A percentile compares a stretch with the other conserved stretches of the same genome.
phyloP scores from a whole-genome alignment of 768 basidiomycete genomes.

The Agaricus sinodeliciosus region DNA sequence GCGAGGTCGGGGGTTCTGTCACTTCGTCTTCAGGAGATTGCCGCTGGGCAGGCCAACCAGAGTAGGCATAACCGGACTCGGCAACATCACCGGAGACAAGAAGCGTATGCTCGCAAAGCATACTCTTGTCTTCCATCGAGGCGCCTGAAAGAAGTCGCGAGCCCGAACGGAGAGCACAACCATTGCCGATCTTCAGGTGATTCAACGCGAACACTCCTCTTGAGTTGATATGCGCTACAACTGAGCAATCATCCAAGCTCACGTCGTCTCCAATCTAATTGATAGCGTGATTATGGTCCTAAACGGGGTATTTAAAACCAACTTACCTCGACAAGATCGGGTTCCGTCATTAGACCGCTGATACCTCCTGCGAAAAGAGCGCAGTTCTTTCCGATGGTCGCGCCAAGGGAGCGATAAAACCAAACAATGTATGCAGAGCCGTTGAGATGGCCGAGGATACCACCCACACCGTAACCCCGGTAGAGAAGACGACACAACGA shows the following conservation, averaged over 20 bases:
- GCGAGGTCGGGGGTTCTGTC: not conserved
- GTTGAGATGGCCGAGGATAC: constrained; percentile 31
- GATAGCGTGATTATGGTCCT: not conserved
- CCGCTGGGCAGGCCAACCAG: constrained; percentile 33
- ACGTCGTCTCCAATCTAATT: constrained; percentile 35
- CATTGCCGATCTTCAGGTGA: constrained; percentile 32
- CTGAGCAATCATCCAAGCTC: constrained; percentile 38
- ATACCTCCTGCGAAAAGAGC: constrained; percentile 34
- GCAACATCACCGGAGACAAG: constrained; percentile 41
- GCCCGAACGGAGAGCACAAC: constrained; percentile 37
- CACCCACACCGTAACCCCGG: constrained; percentile 35
- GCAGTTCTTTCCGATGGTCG: constrained; percentile 37
- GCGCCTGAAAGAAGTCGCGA: constrained; percentile 42
- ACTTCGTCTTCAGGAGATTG: not conserved
- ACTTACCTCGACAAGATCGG: constrained; percentile 36
- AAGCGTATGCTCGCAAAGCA: constrained; percentile 43
- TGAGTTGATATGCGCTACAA: constrained; percentile 43
- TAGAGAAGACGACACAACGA: constrained; percentile 29
- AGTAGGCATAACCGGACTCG: constrained; percentile 30
- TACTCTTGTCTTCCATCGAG: constrained; percentile 42
- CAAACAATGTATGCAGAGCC: constrained; percentile 39
- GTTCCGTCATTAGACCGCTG: constrained; percentile 39
- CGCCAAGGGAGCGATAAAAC: constrained; percentile 37
- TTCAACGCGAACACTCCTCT: constrained; percentile 39
- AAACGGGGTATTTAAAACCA: not conserved